A percentile compares a stretch with the other conserved stretches of the same genome.
These are phyloP conservation scores for Fusarium scirpi DNA, from an alignment of 2,329 filamentous ascomycete species.

Conservation along the genomic window DNA sequence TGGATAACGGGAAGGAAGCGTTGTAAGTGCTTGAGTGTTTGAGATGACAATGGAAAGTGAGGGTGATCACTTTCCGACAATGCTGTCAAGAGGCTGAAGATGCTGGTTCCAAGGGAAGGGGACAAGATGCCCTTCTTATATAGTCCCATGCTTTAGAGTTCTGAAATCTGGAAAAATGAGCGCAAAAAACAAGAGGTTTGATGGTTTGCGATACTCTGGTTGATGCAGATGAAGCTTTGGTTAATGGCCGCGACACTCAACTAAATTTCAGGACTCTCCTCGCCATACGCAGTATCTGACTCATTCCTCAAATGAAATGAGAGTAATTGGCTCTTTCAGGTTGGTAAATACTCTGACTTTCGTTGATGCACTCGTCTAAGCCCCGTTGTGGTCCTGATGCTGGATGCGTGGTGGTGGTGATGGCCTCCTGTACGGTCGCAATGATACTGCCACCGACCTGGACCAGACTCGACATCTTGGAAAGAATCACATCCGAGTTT, in stretches of 20 bases:
- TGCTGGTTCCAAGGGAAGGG: background rate
- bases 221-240: background rate
- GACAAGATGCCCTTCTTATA: background rate
- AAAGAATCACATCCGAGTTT: fast-evolving
- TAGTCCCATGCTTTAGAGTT: background rate
- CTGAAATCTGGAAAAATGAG: fast-evolving
- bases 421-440: background rate
- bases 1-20: background rate
- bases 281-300: background rate
- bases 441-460: fast-evolving
- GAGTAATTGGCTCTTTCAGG: background rate
- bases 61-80: background rate
- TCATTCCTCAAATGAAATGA: fast-evolving
- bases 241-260: background rate
- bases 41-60: background rate
- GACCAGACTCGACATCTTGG: fast-evolving
- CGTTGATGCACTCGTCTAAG: background rate
- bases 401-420: background rate
- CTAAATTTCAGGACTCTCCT: background rate
- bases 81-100: background rate
- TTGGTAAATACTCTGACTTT: fast-evolving
- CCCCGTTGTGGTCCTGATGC: background rate
- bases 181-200: background rate
- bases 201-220: background rate
- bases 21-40: background rate